These are phyloP conservation scores for Phallus indusiatus DNA, from an alignment of 768 basidiomycete genomes.

Conservation along the genomic window DNA sequence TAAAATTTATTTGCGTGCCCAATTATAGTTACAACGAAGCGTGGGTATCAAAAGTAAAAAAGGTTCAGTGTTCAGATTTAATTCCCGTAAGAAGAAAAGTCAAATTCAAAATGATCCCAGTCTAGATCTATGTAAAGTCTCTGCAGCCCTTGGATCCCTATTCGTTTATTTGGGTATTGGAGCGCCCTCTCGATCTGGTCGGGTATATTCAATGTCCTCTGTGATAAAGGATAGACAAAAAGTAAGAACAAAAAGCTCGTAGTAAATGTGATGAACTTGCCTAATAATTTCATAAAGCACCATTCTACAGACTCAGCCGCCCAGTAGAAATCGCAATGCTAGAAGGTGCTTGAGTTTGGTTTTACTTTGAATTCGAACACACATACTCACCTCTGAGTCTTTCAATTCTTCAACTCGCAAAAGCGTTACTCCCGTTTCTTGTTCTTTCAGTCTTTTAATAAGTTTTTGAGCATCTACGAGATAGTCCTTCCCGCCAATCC, in stretches of 20 bases:
- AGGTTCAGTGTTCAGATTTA: no score
- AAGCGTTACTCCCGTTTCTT: conserved; percentile 32
- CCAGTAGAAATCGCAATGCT: conserved; percentile 27
- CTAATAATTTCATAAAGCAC: conserved; percentile 15
- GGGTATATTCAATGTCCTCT: not conserved
- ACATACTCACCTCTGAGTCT: conserved; percentile 24
- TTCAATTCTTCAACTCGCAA: conserved; percentile 33
- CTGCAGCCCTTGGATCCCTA: no score
- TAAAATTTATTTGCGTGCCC: no score
- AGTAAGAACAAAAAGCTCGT: not conserved
- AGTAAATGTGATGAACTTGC: not conserved
- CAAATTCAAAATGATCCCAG: no score
- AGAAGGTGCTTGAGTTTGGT: not conserved
- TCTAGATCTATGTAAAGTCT: no score
- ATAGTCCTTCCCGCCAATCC: conserved; percentile 33
- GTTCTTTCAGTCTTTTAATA: conserved; percentile 30
- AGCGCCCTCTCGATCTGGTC: not conserved
- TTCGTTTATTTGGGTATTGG: no score
- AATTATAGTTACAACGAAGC: no score
- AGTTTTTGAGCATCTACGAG: conserved; percentile 34
- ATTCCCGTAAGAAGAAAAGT: no score
- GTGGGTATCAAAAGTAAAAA: no score
- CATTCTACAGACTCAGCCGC: conserved; percentile 33
- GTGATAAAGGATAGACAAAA: not conserved
- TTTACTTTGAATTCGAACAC: not conserved